Percentiles rank a stretch among this genome's conserved stretches.
Conservation (phyloP, 108 stramenopile genomes). For the Aurantiochytrium sp. region DNA sequence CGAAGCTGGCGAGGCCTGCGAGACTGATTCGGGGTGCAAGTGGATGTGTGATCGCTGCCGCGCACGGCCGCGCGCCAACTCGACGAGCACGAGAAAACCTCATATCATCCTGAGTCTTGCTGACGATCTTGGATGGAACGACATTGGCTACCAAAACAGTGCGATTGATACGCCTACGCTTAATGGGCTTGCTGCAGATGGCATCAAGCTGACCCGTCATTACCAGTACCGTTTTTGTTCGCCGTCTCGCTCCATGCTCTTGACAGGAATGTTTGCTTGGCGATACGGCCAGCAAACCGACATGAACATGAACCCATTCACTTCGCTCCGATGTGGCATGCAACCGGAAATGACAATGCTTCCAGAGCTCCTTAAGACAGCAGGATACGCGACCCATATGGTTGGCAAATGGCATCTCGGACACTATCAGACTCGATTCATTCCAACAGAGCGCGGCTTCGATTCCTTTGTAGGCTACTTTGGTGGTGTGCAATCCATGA, state of each 20-base stretch:
- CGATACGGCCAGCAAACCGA: conserved; percentile 20
- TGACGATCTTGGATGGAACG: conserved; percentile 9
- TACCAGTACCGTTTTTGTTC: conserved; percentile 33
- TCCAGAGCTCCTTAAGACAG: neutral
- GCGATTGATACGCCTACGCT: neutral
- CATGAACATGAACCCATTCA: neutral
- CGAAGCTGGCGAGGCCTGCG: neutral
- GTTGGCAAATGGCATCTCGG: conserved; percentile 23
- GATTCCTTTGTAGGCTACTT: conserved; percentile 21
- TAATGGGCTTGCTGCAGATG: neutral
- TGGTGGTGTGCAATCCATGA: neutral
- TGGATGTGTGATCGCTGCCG: neutral
- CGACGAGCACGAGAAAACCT: neutral
- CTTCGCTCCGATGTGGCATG: neutral
- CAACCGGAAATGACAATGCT: neutral
- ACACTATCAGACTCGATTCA: neutral
- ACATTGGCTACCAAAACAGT: neutral
- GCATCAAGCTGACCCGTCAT: neutral
- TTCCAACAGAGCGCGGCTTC: conserved; percentile 23
- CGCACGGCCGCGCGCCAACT: neutral
- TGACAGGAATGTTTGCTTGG: neutral
- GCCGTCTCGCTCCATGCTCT: neutral
- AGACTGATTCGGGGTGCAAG: neutral
- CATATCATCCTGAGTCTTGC: neutral
- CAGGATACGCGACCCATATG: conserved; percentile 19